These are phyloP conservation scores for Geranium rotundifolium DNA, from an alignment of 345 rosid genomes.

Conservation along the genomic window DNA sequence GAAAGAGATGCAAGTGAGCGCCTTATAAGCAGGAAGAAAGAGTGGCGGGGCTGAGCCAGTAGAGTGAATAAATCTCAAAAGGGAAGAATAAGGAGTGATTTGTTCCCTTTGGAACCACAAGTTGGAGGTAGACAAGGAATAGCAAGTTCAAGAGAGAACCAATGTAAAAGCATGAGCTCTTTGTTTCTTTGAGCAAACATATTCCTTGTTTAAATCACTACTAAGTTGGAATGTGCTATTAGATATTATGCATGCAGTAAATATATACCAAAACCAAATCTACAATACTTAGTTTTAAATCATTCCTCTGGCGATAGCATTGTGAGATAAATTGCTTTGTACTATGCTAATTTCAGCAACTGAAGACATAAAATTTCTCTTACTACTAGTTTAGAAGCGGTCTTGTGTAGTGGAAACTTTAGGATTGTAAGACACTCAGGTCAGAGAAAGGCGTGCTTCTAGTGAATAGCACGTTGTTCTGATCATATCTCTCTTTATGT, in stretches of 20 bases:
- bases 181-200: background rate
- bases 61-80: slow-evolving; percentile 41
- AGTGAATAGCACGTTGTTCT: too few relatives aligned
- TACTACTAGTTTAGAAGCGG: too few relatives aligned
- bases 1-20: slow-evolving; percentile 13
- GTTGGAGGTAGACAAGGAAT: slow-evolving; percentile 19
- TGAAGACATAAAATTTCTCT: too few relatives aligned
- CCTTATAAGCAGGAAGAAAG: slow-evolving; percentile 49
- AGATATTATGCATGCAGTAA: background rate
- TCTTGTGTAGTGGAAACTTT: too few relatives aligned
- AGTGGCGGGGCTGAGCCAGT: slow-evolving; percentile 47
- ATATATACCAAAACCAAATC: background rate
- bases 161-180: slow-evolving; percentile 18
- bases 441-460: too few relatives aligned
- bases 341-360: too few relatives aligned
- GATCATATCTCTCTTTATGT: too few relatives aligned
- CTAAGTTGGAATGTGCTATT: too few relatives aligned
- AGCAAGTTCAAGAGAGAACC: slow-evolving; percentile 20
- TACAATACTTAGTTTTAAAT: too few relatives aligned
- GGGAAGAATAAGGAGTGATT: slow-evolving; percentile 31
- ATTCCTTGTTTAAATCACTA: background rate
- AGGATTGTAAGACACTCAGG: too few relatives aligned
- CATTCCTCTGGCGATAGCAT: background rate
- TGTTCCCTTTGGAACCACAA: slow-evolving; percentile 43
- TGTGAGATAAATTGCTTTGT: background rate